phyloP scores from a whole-genome alignment of 2,329 filamentous ascomycete species.

The Ophiocordyceps robertsii region DNA sequence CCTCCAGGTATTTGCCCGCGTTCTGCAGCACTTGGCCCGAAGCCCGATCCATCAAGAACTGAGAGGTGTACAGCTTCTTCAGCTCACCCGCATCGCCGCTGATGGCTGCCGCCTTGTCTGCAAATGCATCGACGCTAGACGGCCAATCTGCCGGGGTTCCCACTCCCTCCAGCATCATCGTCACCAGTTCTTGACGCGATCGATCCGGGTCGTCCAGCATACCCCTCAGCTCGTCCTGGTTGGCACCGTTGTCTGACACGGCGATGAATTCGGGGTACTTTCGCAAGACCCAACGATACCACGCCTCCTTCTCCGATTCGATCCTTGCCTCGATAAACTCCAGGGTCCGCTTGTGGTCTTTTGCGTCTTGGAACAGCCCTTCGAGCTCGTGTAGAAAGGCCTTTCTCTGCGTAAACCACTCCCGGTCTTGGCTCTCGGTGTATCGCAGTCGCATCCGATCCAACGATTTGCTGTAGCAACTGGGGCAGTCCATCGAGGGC shows the following conservation, averaged over 20 bases:
- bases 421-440: conserved; percentile 18
- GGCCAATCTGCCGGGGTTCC: conserved; percentile 20
- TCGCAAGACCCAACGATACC: conserved; percentile 34
- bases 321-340: conserved; percentile 35
- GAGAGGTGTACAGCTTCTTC: conserved; percentile 24
- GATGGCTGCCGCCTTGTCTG: conserved; percentile 17
- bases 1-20: conserved; percentile 26
- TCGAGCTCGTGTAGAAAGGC: conserved; percentile 37
- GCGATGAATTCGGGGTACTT: conserved; percentile 24
- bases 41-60: conserved; percentile 25
- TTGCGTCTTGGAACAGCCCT: conserved; percentile 32
- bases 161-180: conserved; percentile 21
- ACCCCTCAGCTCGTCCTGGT: conserved; percentile 18
- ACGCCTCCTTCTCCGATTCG: conserved; percentile 35
- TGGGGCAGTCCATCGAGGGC: conserved; percentile 29
- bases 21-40: conserved; percentile 18
- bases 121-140: conserved; percentile 18
- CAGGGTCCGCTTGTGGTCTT: conserved; percentile 27
- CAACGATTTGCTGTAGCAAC: conserved; percentile 34
- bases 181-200: conserved; percentile 21
- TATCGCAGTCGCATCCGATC: conserved; percentile 27
- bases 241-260: conserved; percentile 14
- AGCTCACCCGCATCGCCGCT: conserved; percentile 17
- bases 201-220: conserved; percentile 24
- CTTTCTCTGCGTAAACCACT: conserved; percentile 39